Evolutionary conservation across 331 rosid species (phyloP), one percentile per base, ranked within the genome.

Genomic region (Malus hybrid): DNA sequence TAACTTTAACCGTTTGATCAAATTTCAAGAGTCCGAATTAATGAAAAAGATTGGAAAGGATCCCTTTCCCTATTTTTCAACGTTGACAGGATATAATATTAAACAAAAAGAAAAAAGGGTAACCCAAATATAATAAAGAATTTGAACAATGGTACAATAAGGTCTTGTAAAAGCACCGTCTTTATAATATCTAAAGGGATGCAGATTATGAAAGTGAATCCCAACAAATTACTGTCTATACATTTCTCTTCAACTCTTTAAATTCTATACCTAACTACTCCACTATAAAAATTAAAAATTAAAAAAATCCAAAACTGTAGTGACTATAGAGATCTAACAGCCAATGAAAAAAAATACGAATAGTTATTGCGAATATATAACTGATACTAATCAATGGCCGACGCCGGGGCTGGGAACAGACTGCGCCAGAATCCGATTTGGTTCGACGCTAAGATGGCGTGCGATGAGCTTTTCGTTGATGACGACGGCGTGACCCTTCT

Each of bases 401-500:
- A 78, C 86, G 11, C 99, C 97, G n/a, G 99, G 97, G 85, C 97
- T 94, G 0, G 99, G 99, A 65, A 88, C 89, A 63, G 99, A 90
- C 72, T 72, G 76, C 5, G 27, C 69, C 69, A 87, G 80, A 79
- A 72, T 73, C 32, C 87, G 87, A 14, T 93, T 76, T 8, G 68
- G 0, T 32, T 72, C 56, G 10, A 2, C 55, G 11, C 81, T 83
- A 44, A 92, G 97, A 71, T 89, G 96, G 7, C 97, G 93, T 0
- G 79, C 85, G 24, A 83, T 59, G 83, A 90, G 98, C 76, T 90
- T 90, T 48, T 88, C 88, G 64, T 88, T 80, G 46, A 85, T 69
- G n/a, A 81, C 85, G 9, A 56, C 32, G 29, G 91, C 84, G 54
- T 94, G 90, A 0, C 96, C 97, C 76, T 77, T 92, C 70, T 70